Base-by-base conservation (phyloP, 148 eudicot species). In the Chenopodium suecicum region DNA sequence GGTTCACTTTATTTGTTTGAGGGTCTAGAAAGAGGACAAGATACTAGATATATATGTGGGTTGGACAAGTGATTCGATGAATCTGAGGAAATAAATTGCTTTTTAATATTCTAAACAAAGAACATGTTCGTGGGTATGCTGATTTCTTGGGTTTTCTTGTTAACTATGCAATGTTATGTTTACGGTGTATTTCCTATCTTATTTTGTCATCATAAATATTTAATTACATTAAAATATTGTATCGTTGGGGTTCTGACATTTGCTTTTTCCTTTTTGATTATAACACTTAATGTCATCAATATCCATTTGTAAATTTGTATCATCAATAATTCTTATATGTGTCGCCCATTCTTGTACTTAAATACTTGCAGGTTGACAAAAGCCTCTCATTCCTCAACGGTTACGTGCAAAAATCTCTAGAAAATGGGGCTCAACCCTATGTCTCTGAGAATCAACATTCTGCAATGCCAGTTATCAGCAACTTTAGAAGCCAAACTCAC, bases 361-460 rank as follows among this genome's bases (percentile, higher is more conserved):
- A 5, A 8, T 46, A 11, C 32, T 67, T 87, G 89, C 94, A 96
- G 99, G 90, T 94, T 75, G 98, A 96, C 80, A 88, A 86, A 85
- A 80, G 79, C 76, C 94, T 96, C 54, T 82, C 94, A 25, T 94
- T 94, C 83, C 95, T 96, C 75, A 85, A 91, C 77, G 79, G 85
- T 67, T 92, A 89, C 66, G 92, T 94, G 74, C 92, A 90, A 80
- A 80, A 90, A 81, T 80, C 98, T 12, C 7, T 94, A 13, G 91
- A 94, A 84, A 87, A 90, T 25, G 99, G 99, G 25, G 99, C 99
- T 84, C 94, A 90, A 81, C 99, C 95, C 50, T 96, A 96, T 83
- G 84, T 94, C 74, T 93, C 97, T 23, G 98, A 96, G 83, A 87
- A 85, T 47, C 89, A 90, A 75, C 94, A 96, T 29, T 86, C 88